A percentile compares a stretch with the other conserved stretches of the same genome.
phyloP scores from a whole-genome alignment of 208 protist genomes.

The Novymonas esmeraldas region DNA sequence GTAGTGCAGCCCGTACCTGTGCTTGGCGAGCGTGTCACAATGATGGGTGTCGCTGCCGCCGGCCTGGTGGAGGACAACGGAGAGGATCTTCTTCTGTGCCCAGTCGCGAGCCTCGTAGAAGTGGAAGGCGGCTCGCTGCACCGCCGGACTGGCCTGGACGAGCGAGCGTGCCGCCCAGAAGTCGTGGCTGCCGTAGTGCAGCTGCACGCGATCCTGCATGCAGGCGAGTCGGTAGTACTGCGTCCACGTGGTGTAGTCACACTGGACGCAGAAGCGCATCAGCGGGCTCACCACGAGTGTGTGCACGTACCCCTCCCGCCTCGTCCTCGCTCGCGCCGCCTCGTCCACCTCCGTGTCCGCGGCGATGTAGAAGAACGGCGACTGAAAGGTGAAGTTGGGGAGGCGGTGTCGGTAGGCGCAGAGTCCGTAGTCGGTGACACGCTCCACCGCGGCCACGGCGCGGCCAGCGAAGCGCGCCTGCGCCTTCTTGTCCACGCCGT shows the following conservation, averaged over 20 bases:
- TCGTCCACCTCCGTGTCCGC: neutral
- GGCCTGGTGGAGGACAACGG: constrained; percentile 42
- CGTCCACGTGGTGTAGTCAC: constrained; percentile 16
- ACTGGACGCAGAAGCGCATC: constrained; percentile 46
- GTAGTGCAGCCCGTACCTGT: constrained; percentile 50
- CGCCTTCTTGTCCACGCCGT: constrained; percentile 1
- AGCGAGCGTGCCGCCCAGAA: constrained; percentile 62
- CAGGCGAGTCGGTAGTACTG: constrained; percentile 31
- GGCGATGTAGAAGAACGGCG: constrained; percentile 15
- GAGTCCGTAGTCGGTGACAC: constrained; percentile 32
- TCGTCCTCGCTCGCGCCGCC: neutral
- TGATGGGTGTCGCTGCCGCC: constrained; percentile 8
- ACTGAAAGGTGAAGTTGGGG: constrained; percentile 32
- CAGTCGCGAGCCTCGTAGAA: constrained; percentile 25
- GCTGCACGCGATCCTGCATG: constrained; percentile 7
- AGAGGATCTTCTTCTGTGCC: constrained; percentile 14
- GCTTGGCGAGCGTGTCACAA: constrained; percentile 20
- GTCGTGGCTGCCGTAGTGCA: constrained; percentile 42
- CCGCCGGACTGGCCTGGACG: constrained; percentile 27
- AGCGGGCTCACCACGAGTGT: constrained; percentile 51
- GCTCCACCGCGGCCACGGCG: constrained; percentile 7
- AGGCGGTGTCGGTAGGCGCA: constrained; percentile 47
- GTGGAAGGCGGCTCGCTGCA: constrained; percentile 33
- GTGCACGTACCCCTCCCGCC: constrained; percentile 14
- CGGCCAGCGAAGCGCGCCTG: neutral